Evolutionary conservation across 495 filamentous ascomycete genomes (phyloP).

Genomic region (Talaromyces trachyspermus): DNA sequence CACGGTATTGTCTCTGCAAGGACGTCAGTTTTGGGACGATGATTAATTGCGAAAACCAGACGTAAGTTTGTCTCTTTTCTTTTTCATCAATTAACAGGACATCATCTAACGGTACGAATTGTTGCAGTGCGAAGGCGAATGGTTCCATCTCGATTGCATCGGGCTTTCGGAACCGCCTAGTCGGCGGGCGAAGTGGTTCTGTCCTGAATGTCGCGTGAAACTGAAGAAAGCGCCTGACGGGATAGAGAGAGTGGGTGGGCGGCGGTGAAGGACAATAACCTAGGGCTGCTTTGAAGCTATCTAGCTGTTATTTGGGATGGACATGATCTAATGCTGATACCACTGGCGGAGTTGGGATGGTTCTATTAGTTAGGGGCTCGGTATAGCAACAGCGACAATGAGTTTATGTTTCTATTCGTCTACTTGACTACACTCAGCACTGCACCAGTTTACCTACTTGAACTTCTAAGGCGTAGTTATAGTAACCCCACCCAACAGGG

Average conservation of each 20-base stretch:
- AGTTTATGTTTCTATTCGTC: too few species aligned
- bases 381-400: too few species aligned
- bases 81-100: conserved; percentile 8
- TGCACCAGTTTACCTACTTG: too few species aligned
- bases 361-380: too few species aligned
- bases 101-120: conserved; percentile 18
- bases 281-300: neutral
- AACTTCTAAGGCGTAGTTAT: too few species aligned
- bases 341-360: neutral
- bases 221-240: conserved; percentile 48
- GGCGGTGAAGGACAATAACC: conserved; percentile 19
- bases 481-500: too few species aligned
- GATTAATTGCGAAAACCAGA: conserved; percentile 91
- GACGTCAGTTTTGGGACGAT: conserved; percentile 89
- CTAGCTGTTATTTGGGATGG: neutral
- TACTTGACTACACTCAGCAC: too few species aligned
- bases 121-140: conserved; percentile 62
- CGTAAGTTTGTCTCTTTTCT: conserved; percentile 49
- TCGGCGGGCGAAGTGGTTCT: conserved; percentile 87
- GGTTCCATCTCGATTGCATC: conserved; percentile 93
- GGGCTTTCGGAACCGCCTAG: conserved; percentile 67
- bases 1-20: conserved; percentile 84
- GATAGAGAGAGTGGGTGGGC: conserved; percentile 27
- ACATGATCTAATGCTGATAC: conserved; percentile 8
- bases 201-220: conserved; percentile 71